Base-by-base conservation (phyloP, 108 stramenopile genomes). In the Nitzschia inconspicua region DNA sequence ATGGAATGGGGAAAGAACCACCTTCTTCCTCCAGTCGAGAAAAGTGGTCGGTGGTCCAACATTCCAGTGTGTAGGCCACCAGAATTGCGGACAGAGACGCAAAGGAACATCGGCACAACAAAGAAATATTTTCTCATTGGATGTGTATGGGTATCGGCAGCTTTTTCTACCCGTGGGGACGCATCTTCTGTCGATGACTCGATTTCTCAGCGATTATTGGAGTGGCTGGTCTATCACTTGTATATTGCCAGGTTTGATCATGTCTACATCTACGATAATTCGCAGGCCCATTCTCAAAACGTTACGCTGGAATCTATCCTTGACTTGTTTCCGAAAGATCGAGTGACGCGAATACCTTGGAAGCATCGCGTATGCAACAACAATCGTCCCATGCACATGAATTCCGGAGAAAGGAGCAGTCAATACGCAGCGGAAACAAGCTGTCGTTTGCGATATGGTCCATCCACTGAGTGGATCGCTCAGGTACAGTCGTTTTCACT, bases 341-440 rank as follows among this genome's bases (percentile, higher is more conserved):
- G 44, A 19, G 84, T 85, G 7, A 84, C 79, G 3, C 57, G 79
- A 27, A 67, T 80, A 42, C 73, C 70, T 4, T 90, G 89, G 89
- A 83, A 78, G 2, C 59, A 55, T 49, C 44, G 69, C 23, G 54
- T 85, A 1, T 90, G 89, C 60, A 86, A 83, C 66, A 90, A 90
- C 63, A 84, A 86, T 60, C 74, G 66, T 24, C 80, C 85, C 16
- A 50, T 44, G 22, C 75, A 79, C 47, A 32, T 43, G 8, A 80
- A 84, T 64, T 67, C 83, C 5, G 89, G 89, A 5, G 89, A 90
- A 63, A 52, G 85, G 26, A 67, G 63, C 7, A 72, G 68, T 49
- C 89, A 91, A 47, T 86, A 85, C 50, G 84, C 85, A 2, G 86
- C 86, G 18, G 89, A 91, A 57, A 67, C 76, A n/a, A 72, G 68